Evolutionary conservation across 306 rosid species (phyloP), one percentile per base, ranked within the genome.

Genomic region (Myrica gale): DNA sequence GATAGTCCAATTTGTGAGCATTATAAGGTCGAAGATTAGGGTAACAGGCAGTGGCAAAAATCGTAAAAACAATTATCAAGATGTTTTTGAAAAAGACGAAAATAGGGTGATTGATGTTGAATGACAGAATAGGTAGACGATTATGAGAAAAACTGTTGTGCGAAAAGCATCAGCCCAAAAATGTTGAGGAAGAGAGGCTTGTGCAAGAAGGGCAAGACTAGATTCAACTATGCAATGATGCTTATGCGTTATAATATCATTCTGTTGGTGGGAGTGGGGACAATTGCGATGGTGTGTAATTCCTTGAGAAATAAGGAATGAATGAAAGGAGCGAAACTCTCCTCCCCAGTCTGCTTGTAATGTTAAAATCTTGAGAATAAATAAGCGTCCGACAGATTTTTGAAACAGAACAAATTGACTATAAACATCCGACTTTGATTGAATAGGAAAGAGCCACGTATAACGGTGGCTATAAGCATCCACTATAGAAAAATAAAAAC

Each of bases 41-140:
- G 13, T 37, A 57, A 20, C 63, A 57, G 7, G 15, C 1, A 4
- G 37, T 19, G 3, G 15, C 39, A 9, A 57, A 57, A 20, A 4
- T 19, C 1, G 6, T 23, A 20, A 20, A 9, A 20, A 20, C 1
- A 3, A 7, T 20, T 57, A 20, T 57, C 5, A 2, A 3, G 39
- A 2, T 3, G 1, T 3, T 8, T 0, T 7, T 57, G 32, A 20
- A 19, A 57, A 1, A 19, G 6, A 7, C 20, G 0, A 8, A 7
- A 9, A 57, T 20, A 20, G 0, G 39, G 13, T 3, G 17, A 19
- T 10, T 57, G 7, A 19, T 57, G 11, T 8, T 5, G 3, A 20
- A 4, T 2, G 9, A 1, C 4, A 1, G 1, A 8, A 5, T 0
- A 9, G 1, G 63, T 0, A 57, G 4, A 0, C 37, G 0, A 1